Evolutionary conservation across 2,329 filamentous ascomycete species (phyloP), one percentile per base, ranked within the genome.

Genomic region (Phyllosticta citrichinensis): DNA sequence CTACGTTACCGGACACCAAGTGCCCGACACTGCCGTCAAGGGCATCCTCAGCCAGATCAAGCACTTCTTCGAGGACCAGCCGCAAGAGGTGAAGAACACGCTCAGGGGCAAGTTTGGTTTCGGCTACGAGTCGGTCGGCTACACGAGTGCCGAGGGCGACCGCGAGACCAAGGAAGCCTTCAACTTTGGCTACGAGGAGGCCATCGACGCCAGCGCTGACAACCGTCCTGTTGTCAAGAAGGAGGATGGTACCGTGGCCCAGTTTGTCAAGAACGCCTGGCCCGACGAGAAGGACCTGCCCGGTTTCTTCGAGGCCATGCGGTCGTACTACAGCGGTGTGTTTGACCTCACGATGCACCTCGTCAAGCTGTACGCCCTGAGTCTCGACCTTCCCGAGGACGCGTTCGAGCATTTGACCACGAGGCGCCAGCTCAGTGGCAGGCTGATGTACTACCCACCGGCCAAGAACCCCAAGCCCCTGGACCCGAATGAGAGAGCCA

Each of bases 391-490:
- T 8, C 71, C 72, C 0, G 75, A 77, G 52, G 69, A 71, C 62
- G 73, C 69, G 62, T 78, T 78, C 61, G 76, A 76, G 62, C n/a
- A n/a, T 22, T 27, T 40, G 47, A 51, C 66, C 70, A 55, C 74
- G 70, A 62, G 65, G 68, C 73, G 72, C 0, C 72, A 73, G 30
- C 72, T 73, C 0, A 72, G 68, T 3, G 66, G 74, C 64, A 65
- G 70, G 14, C 65, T 74, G 35, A 65, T 79, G 60, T 77, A 77
- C 63, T 81, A 81, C 60, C 79, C 77, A 8, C 67, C 56, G 17
- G 12, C 24, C 12, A 58, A 19, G n/a, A 52, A 19, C 50, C 30
- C 30, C 30, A 33, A 33, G 30, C 30, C 30, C 30, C 30, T 33
- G 9, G 30, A 33, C 4, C 30, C 55, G 14, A 40, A 56, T 2